A percentile compares a stretch with the other conserved stretches of the same genome.
phyloP scores from a whole-genome alignment of 345 rosid genomes.

The Raphanus raphanistrum region DNA sequence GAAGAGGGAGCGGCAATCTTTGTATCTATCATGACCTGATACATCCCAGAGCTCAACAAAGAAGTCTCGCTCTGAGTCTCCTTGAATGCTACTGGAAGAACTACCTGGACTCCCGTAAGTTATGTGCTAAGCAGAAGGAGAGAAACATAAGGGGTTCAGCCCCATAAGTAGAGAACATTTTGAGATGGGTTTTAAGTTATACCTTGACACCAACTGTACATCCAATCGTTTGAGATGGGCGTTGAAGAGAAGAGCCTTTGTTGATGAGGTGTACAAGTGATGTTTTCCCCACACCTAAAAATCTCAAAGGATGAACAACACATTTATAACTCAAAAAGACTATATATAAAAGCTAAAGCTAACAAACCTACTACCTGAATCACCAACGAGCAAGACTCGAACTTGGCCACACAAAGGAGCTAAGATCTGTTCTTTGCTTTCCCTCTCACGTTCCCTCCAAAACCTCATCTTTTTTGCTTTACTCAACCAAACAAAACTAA shows the following conservation, averaged over 20 bases:
- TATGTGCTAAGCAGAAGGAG: slow-evolving; percentile 49
- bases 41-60: slow-evolving; percentile 98
- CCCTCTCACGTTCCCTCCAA: slow-evolving; percentile 13
- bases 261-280: neutral
- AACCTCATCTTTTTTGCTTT: neutral
- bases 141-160: too few species aligned
- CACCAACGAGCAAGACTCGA: slow-evolving; percentile 12
- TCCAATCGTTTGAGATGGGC: neutral
- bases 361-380: neutral
- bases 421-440: neutral
- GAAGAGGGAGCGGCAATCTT: slow-evolving; percentile 88
- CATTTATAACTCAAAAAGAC: neutral
- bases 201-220: neutral
- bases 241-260: neutral
- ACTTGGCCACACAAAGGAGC: slow-evolving; percentile 8
- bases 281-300: neutral
- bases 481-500: neutral
- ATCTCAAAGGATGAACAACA: neutral
- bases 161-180: too few species aligned
- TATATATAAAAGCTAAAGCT: too few species aligned
- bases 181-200: neutral
- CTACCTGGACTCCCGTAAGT: slow-evolving; percentile 73
- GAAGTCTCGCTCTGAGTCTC: slow-evolving; percentile 94
- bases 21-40: slow-evolving; percentile 95
- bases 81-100: slow-evolving; percentile 82